A percentile compares a stretch with the other conserved stretches of the same genome.
Evolutionary conservation across 371 early-diverging fungal genomes (phyloP).

Genomic region (Apophysomyces sp.): DNA sequence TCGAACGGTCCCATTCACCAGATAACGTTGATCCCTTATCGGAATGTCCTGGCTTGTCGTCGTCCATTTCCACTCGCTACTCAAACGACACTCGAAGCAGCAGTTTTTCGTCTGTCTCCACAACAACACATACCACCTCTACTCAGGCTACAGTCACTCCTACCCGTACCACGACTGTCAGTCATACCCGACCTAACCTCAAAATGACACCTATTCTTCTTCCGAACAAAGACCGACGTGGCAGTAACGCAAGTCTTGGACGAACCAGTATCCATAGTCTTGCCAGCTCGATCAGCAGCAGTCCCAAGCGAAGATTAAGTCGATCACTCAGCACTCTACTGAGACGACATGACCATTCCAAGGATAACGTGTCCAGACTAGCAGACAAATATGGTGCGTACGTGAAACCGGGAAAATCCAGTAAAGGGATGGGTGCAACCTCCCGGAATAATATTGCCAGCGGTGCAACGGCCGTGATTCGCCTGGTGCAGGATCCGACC

Average conservation of each 20-base stretch:
- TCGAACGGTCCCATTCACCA: constrained; percentile 14
- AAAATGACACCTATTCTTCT: neutral
- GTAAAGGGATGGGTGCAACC: constrained; percentile 30
- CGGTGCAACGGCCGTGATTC: constrained; percentile 50
- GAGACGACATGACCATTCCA: neutral
- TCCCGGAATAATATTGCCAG: constrained; percentile 42
- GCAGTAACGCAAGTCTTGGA: neutral
- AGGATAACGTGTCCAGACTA: constrained; percentile 6
- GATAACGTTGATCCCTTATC: constrained; percentile 13
- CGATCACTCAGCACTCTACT: neutral
- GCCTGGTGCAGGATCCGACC: constrained; percentile 27
- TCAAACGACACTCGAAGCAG: constrained; percentile 27
- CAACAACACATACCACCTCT: constrained; percentile 8
- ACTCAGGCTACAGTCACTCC: neutral
- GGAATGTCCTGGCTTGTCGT: constrained; percentile 17
- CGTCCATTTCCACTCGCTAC: constrained; percentile 12
- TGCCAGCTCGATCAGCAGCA: neutral
- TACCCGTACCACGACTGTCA: neutral
- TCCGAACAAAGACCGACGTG: neutral
- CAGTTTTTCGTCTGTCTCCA: constrained; percentile 30
- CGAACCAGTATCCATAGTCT: neutral
- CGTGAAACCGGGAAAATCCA: constrained; percentile 24
- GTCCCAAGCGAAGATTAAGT: neutral
- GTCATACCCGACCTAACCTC: neutral
- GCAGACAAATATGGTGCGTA: constrained; percentile 41